Evolutionary conservation across 2,329 filamentous ascomycete species (phyloP), one percentile per base, ranked within the genome.

Genomic region (Nectriaceae sp.): DNA sequence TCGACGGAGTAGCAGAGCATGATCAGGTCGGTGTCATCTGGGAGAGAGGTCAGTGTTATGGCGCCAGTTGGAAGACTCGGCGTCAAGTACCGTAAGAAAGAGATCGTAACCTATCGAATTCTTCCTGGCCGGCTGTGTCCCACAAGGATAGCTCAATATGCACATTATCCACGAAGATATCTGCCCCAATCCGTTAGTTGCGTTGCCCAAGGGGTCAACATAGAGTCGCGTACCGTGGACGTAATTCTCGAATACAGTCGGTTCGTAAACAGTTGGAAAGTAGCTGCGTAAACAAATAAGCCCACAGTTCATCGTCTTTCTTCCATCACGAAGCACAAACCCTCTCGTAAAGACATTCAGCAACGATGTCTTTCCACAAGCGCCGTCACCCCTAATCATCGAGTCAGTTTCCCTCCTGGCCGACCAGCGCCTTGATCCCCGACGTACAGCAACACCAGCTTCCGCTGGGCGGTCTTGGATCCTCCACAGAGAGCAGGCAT

Each of bases 1-100:
- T 99, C 94, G 68, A 97, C 89, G 63, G 89, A 94, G 75, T 97
- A 99, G 78, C 94, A 99, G 60, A 99, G 89, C 88, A 99, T 97
- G 64, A 99, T 96, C 38, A 95, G 85, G 67, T 99, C 94, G 44
- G 94, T 99, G 68, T 99, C 94, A 59, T 87, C 78, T 80, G 11
- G 2, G 8, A 31, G 45, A 6, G 4, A 45, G 16, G 18, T 49
- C 29, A 20, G 20, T 24, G 54, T 47, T 50, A 47, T 36, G 10
- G 38, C n/a, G 21, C 29, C 36, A 11, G 40, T 10, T 11, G 11
- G 37, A 20, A 19, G 31, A 13, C 31, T 46, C 44, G 39, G 38
- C 15, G 11, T 11, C 4, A n/a, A 59, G 42, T 67, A 79, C 92
- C 94, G 72, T 99, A 99, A 42, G 92, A 97, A 46, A 99, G 83